Percentiles rank a stretch among this genome's conserved stretches.
Conservation (phyloP, 2,329 filamentous ascomycete species). For the Sclerotinia trifoliorum region DNA sequence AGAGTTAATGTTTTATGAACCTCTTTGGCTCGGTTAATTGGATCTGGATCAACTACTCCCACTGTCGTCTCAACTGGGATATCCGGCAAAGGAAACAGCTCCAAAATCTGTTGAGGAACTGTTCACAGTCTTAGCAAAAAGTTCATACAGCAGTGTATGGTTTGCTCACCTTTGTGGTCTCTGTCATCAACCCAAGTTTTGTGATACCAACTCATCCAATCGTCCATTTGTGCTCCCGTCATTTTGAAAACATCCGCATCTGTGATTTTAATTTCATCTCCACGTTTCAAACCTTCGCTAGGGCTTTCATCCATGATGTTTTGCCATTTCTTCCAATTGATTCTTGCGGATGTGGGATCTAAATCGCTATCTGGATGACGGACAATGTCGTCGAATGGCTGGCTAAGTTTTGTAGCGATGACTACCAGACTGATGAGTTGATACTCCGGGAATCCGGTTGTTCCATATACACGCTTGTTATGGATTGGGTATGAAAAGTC, state of each 20-base stretch:
- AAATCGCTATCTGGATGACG: conserved; percentile 50
- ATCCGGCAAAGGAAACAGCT: conserved; percentile 41
- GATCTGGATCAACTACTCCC: conserved; percentile 34
- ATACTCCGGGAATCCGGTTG: conserved; percentile 69
- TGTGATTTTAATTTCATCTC: conserved; percentile 53
- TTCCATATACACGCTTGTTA: conserved; percentile 44
- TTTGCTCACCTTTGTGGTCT: conserved; percentile 42
- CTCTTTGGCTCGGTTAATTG: conserved; percentile 30
- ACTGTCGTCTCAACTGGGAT: conserved; percentile 24
- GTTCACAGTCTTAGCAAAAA: conserved; percentile 18
- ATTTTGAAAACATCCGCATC: conserved; percentile 64
- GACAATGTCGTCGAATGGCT: conserved; percentile 64
- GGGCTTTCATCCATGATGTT: conserved; percentile 45
- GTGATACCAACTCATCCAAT: conserved; percentile 79
- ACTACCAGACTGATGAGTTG: conserved; percentile 70
- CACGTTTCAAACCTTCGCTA: conserved; percentile 40
- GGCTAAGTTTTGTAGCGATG: conserved; percentile 74
- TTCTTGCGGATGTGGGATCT: conserved; percentile 57
- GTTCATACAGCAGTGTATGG: neutral
- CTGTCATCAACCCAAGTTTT: conserved; percentile 57
- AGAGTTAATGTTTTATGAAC: conserved; percentile 33
- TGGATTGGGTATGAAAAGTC: conserved; percentile 58
- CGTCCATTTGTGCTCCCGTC: conserved; percentile 61
- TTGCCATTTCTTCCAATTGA: conserved; percentile 75
- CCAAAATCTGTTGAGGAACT: conserved; percentile 40